Percentiles rank a stretch among this genome's conserved stretches.
These are phyloP conservation scores for Cyclotella kingstonii DNA, from an alignment of 108 stramenopile species.

Conservation along the genomic window DNA sequence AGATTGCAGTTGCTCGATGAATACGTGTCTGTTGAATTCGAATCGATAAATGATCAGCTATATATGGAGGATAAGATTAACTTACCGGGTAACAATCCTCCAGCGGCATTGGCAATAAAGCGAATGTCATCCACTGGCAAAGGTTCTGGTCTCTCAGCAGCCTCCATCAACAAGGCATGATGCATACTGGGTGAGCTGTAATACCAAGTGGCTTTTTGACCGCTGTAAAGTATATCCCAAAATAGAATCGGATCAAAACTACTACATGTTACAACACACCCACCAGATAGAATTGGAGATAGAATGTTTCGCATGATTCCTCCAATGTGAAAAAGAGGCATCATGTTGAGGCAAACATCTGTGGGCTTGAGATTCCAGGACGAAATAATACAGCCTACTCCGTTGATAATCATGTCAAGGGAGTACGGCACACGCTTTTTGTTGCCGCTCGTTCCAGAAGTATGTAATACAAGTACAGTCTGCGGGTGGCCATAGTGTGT, in stretches of 20 bases:
- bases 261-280: constrained; percentile 64
- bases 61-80: not conserved
- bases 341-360: constrained; percentile 72
- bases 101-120: constrained; percentile 76
- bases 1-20: no score
- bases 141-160: constrained; percentile 10
- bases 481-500: not conserved
- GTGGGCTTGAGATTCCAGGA: constrained; percentile 50
- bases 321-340: constrained; percentile 76
- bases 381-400: constrained; percentile 49
- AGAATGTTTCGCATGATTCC: constrained; percentile 52
- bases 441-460: constrained; percentile 70
- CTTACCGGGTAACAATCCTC: constrained; percentile 51
- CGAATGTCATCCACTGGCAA: constrained; percentile 20
- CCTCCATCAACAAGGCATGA: constrained; percentile 47
- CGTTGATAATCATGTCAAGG: constrained; percentile 49
- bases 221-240: constrained; percentile 39
- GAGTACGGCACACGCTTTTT: constrained; percentile 70
- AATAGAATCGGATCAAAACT: constrained; percentile 52
- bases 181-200: constrained; percentile 81
- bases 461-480: constrained; percentile 58
- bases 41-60: not conserved
- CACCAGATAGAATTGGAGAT: constrained; percentile 54
- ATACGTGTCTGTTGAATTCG: no score
- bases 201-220: constrained; percentile 57